Evolutionary conservation across 805 yeast genomes (phyloP), one percentile per base, ranked within the genome.

Genomic region (Kluyveromyces aestuarii): DNA sequence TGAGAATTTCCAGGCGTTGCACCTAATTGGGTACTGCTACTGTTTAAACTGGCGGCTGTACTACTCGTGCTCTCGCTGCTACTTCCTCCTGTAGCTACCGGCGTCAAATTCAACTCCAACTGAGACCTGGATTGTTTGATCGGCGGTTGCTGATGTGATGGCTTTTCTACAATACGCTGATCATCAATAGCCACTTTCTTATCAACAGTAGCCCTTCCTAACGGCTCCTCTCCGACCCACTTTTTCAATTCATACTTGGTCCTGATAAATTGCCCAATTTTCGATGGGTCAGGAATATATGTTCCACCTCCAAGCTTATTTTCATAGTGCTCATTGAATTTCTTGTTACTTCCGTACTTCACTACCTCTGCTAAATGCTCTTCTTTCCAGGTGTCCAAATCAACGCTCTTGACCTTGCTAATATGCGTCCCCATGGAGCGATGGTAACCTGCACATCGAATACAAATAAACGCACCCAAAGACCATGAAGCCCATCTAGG

Each of bases 401-500:
- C 98, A 37, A 91, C 95, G 6, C 95, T 84, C 62, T 93, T 87
- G 45, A 93, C 98, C 61, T 87, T 77, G 27, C 95, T 83, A 43
- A 91, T 88, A 68, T 91, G 99, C 0, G 97, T 90, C 1, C 99
- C 98, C 83, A 91, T 81, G 46, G 91, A 80, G 62, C 98, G 75
- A 64, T 91, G 99, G 53, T 91, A 85, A 1, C 99, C 99, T 1
- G 97, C 90, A 67, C 99, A 91, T 58, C 93, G 76, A 54, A 91
- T 91, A 67, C 99, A 91, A 40, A 91, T 77, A 60, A 93, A 90
- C 49, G 93, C 80, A 21, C 99, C 99, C 47, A 91, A 67, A 57
- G 84, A 89, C 96, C 97, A 91, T 17, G 95, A 83, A 10, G 98
- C 96, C 99, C 99, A 91, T 48, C 98, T 76, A 19, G 99, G 99